A percentile compares a stretch with the other conserved stretches of the same genome.
These are phyloP conservation scores for Iberis pinnata DNA, from an alignment of 345 rosid species.

Conservation along the genomic window DNA sequence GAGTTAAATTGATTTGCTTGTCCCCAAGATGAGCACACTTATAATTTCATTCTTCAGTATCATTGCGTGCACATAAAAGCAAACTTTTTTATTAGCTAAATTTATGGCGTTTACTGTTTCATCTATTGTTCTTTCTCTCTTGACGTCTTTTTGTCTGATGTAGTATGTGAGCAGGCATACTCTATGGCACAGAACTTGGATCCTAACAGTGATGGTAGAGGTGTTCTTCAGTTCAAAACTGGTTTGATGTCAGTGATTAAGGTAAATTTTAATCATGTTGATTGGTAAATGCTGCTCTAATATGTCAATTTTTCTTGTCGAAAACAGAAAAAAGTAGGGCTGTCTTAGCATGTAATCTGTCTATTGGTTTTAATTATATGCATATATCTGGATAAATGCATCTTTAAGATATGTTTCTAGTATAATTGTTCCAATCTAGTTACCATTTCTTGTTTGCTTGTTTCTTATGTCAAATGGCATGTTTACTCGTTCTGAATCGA, in stretches of 20 bases:
- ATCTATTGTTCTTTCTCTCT: no score
- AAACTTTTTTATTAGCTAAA: neutral
- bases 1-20: neutral
- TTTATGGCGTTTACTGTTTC: no score
- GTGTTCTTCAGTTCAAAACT: slow-evolving; percentile 98
- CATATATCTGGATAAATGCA: slow-evolving; percentile 7
- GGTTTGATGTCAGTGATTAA: slow-evolving; percentile 89
- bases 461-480: slow-evolving; percentile 7
- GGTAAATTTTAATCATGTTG: slow-evolving; percentile 40
- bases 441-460: slow-evolving; percentile 1
- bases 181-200: slow-evolving; percentile 89
- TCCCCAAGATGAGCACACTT: neutral
- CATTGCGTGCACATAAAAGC: no score
- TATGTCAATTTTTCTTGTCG: neutral
- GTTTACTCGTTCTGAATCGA: slow-evolving; percentile 9
- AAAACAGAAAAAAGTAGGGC: neutral
- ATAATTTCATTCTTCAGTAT: slow-evolving; percentile 1
- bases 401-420: neutral
- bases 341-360: slow-evolving; percentile 16
- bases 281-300: neutral
- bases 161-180: slow-evolving; percentile 98
- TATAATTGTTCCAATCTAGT: slow-evolving; percentile 1
- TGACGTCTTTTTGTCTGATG: slow-evolving; percentile 14
- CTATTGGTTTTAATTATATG: neutral
- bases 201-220: slow-evolving; percentile 91